Evolutionary conservation across 345 rosid genomes (phyloP), one percentile per base, ranked within the genome.

Genomic region (Excoecaria cochinchinensis): DNA sequence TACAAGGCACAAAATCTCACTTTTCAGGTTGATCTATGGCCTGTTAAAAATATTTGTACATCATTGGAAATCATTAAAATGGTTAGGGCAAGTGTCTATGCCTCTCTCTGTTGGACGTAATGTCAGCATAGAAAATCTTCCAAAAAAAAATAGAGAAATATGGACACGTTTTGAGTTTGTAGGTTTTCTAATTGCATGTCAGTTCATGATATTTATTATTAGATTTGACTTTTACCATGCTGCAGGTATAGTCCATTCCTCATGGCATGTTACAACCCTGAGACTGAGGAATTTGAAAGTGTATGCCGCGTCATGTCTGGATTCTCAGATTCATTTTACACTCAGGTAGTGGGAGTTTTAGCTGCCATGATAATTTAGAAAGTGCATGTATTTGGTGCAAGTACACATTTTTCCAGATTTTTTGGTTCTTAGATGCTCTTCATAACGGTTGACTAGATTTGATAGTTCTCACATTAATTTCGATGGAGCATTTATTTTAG

Each of bases 221-320:
- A 47, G 5, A 39, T 36, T 13, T n/a, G 44, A 22, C 63, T 24
- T 69, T 24, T 51, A 16, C 31, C 8, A 3, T 58, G 44, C 65
- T 79, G 76, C 90, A 92, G 98, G 98, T 88, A 80, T 78, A 94
- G 96, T 84, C 98, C 97, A 62, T 92, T 90, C 83, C 98, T 94
- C 73, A 84, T 94, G 96, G 95, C 98, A 67, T 94, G 98, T 71
- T 92, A 86, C 81, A 84, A 87, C 74, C 89, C 93, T 22, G 97
- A 94, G 79, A 84, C 85, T 21, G 96, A 92, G 83, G 97, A 90
- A 73, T 94, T 80, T 71, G 93, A 92, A 75, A 88, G 97, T 66
- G 91, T 89, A 14, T 94, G 98, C 36, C 95, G 94, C 55, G 98
- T 94, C 77, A 90, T 94, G 96, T 92, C 97, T 67, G 98, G 97